Conservation (phyloP, 805 yeast genomes). For the Teunomyces stri region DNA sequence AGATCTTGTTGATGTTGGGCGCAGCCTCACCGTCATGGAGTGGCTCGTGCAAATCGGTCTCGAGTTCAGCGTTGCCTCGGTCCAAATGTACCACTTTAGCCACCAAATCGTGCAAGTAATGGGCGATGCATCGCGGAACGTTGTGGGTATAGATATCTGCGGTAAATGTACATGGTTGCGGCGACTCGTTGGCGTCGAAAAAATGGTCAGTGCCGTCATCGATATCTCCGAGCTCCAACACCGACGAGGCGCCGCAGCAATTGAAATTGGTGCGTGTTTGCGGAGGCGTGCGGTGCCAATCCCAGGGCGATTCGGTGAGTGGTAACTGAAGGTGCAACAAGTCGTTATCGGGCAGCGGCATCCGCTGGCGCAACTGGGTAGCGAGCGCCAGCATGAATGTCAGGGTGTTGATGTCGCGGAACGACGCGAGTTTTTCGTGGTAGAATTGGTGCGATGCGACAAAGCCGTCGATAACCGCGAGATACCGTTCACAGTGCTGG, state of each 20-base stretch:
- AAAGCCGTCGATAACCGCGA: conserved; percentile 56
- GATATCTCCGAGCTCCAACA: conserved; percentile 36
- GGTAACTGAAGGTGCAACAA: conserved; percentile 13
- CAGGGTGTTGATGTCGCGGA: conserved; percentile 50
- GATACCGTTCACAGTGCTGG: conserved; percentile 46
- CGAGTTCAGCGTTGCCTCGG: conserved; percentile 42
- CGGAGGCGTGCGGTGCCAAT: conserved; percentile 27
- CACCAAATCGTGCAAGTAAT: conserved; percentile 34
- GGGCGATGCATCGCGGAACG: conserved; percentile 26
- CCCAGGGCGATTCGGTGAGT: conserved; percentile 26
- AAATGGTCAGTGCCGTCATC: conserved; percentile 26
- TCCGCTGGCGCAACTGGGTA: conserved; percentile 5
- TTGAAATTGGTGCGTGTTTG: conserved; percentile 24
- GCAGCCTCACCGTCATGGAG: conserved; percentile 38
- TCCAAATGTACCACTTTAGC: conserved; percentile 30
- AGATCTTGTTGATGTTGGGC: conserved; percentile 14
- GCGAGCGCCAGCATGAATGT: conserved; percentile 10
- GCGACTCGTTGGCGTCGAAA: conserved; percentile 19
- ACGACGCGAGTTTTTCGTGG: conserved; percentile 42
- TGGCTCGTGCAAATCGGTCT: conserved; percentile 21
- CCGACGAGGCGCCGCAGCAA: conserved; percentile 30
- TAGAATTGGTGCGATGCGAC: conserved; percentile 64
- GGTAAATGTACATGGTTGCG: conserved; percentile 14
- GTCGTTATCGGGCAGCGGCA: conserved; percentile 4
- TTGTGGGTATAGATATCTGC: conserved; percentile 11